Evolutionary conservation across 306 rosid genomes (phyloP).

Genomic region (Benincasa hispida): DNA sequence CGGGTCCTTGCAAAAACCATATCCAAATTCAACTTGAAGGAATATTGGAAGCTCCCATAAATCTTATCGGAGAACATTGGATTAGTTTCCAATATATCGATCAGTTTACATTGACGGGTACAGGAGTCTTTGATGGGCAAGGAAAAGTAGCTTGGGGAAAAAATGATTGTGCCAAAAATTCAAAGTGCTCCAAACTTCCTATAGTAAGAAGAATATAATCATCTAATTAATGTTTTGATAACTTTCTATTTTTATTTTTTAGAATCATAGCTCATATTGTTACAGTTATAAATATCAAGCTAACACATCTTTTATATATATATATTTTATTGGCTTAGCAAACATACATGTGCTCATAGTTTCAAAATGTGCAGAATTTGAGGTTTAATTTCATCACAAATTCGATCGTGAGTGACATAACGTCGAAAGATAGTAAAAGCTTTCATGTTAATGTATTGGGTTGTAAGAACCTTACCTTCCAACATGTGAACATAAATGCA

Average conservation of each 20-base stretch:
- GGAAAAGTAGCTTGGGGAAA: neutral
- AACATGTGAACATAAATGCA: constrained; percentile 11
- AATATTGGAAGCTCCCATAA: neutral
- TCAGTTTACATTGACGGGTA: constrained; percentile 22
- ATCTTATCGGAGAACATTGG: constrained; percentile 14
- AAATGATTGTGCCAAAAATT: too few relatives aligned
- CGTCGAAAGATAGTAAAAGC: constrained; percentile 18
- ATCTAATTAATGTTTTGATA: too few relatives aligned
- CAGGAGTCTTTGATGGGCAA: constrained; percentile 36
- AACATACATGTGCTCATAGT: neutral
- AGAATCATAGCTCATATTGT: too few relatives aligned
- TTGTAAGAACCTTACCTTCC: constrained; percentile 4
- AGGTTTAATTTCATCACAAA: constrained; percentile 9
- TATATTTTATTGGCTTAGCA: neutral
- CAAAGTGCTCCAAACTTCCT: neutral
- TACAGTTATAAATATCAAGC: too few relatives aligned
- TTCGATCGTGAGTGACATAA: constrained; percentile 8
- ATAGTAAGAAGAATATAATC: constrained; percentile 12
- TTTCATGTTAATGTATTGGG: constrained; percentile 24
- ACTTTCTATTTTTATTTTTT: too few relatives aligned
- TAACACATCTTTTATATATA: neutral
- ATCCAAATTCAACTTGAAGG: constrained; percentile 5
- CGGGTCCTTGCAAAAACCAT: constrained; percentile 34
- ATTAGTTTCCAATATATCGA: constrained; percentile 13
- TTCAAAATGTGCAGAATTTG: neutral